phyloP scores from a whole-genome alignment of 306 rosid species.

The peach (Prunus persica) region DNA sequence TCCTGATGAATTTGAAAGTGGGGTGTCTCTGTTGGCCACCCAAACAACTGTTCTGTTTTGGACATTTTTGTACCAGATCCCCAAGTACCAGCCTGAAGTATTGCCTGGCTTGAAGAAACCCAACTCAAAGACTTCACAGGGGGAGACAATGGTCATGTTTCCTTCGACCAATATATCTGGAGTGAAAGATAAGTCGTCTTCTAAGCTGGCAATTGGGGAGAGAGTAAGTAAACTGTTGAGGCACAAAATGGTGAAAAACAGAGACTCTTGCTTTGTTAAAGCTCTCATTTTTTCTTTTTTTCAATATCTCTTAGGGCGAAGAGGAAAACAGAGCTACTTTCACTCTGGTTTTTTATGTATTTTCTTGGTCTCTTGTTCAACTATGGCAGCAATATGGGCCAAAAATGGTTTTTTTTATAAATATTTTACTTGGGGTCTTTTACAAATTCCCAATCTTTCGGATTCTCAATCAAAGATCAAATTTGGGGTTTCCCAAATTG shows the following conservation, averaged over 20 bases:
- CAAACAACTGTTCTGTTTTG: constrained; percentile 39
- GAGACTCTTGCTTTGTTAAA: neutral
- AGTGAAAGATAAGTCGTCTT: too few relatives aligned
- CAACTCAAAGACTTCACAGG: constrained; percentile 38
- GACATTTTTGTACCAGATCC: constrained; percentile 57
- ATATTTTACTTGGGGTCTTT: too few relatives aligned
- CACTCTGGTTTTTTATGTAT: neutral
- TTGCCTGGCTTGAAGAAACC: constrained; percentile 39
- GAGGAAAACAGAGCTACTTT: constrained; percentile 8
- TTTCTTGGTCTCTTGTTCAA: constrained; percentile 5
- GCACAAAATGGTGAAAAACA: constrained; percentile 18
- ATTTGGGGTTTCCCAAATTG: neutral
- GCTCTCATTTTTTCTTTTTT: constrained; percentile 33
- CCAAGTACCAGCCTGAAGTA: constrained; percentile 45
- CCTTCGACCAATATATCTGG: neutral
- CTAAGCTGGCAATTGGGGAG: constrained; percentile 6
- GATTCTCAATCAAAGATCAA: neutral
- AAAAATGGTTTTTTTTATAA: neutral
- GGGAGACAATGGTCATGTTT: constrained; percentile 49
- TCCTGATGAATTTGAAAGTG: constrained; percentile 34
- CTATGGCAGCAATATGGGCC: too few relatives aligned
- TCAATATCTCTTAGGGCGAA: too few relatives aligned
- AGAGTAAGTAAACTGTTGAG: constrained; percentile 18
- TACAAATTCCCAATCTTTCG: neutral
- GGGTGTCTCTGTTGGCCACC: constrained; percentile 75